Base-by-base conservation (phyloP, 331 rosid genomes). In the Acacia pycnantha region DNA sequence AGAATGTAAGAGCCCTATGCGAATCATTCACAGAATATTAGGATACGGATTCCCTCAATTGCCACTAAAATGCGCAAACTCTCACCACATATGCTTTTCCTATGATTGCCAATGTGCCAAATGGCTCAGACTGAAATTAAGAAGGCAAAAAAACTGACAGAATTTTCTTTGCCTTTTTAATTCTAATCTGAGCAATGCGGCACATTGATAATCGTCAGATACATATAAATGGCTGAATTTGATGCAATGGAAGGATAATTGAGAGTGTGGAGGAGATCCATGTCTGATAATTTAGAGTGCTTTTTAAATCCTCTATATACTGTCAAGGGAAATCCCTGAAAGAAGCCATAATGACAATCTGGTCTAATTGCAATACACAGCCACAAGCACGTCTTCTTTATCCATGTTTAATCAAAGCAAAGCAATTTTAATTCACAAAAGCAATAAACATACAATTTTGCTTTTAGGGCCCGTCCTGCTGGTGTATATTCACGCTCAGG, bases 401-500 rank as follows among this genome's bases (percentile, higher is more conserved):
- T 41, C 33, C 41, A 40, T 54, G 44, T 46, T 50, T 72, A 70
- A 84, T 79, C 64, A 84, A 58, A 47, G 64, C 73, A 51, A 50
- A 77, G 41, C 56, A 78, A 61, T 58, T 77, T 62, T 61, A 70
- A 41, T 29, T 40, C 1, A 4, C 27, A 21, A 73, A 80, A 68
- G 73, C 59, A 74, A 66, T 29, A 68, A 58, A 86, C 99, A 83
- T 90, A 96, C 99, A 54, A 96, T 83, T 96, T 96, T 77, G 81
- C 85, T 84, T 90, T 96, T 72, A 91, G 87, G 81, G 99, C 97
- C 56, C 98, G 95, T 82, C 99, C 99, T 44, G 99, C 99, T 21
- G 98, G 93, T 37, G 99, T 96, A 84, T 96, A 96, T 82, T 94
- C 98, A 73, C 92, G 94, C 87, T 84, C 97, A 18, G 97, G 98